These are phyloP conservation scores for Asclepias syriaca DNA, from an alignment of 257 asterid genomes.

Conservation along the genomic window DNA sequence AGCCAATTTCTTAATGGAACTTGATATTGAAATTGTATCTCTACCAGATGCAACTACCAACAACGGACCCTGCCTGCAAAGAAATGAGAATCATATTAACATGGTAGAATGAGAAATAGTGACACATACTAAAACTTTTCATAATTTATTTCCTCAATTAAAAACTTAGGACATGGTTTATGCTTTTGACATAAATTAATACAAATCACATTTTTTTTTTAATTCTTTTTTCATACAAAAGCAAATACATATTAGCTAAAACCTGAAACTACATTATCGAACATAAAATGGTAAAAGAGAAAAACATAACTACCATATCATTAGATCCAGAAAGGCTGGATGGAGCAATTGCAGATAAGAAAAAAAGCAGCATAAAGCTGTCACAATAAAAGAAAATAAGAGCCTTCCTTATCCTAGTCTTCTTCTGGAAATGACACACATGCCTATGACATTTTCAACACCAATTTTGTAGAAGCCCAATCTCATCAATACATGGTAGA, in stretches of 20 bases:
- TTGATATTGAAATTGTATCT: conserved; percentile 87
- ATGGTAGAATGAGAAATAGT: background rate
- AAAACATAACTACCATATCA: background rate
- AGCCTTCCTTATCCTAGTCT: conserved; percentile 1
- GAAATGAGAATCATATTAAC: background rate
- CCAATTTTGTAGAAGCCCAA: background rate
- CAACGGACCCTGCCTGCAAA: conserved; percentile 92
- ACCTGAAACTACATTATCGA: background rate
- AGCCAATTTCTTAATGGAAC: conserved; percentile 89
- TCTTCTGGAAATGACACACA: background rate
- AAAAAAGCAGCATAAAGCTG: background rate
- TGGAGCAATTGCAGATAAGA: background rate
- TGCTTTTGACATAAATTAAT: background rate
- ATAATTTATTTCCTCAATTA: background rate
- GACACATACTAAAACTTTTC: background rate
- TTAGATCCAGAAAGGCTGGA: background rate
- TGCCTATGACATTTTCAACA: background rate
- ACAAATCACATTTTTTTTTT: background rate
- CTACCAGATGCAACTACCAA: conserved; percentile 98
- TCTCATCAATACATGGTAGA: background rate
- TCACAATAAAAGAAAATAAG: background rate
- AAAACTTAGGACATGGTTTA: background rate
- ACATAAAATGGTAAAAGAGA: background rate
- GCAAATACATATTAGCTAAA: background rate
- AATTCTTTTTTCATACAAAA: background rate